phyloP scores from a whole-genome alignment of 768 basidiomycete species.

The Pleurotus sapidus region DNA sequence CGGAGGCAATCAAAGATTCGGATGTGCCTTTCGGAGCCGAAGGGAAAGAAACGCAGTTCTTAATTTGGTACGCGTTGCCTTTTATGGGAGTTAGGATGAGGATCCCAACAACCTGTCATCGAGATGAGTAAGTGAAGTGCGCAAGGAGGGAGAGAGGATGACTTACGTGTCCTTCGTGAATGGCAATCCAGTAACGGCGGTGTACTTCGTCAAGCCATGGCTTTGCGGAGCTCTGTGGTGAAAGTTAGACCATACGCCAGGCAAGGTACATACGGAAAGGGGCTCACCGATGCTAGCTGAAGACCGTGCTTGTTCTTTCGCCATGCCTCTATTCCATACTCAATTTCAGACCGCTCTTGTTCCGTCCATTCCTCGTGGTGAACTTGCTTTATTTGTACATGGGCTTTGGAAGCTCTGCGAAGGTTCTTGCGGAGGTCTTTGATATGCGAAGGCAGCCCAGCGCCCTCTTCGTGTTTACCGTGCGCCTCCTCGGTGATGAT shows the following conservation, averaged over 20 bases:
- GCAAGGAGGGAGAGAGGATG: background rate
- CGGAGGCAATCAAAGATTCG: conserved; percentile 46
- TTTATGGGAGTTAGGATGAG: conserved; percentile 51
- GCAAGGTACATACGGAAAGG: background rate
- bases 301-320: conserved; percentile 48
- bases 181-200: conserved; percentile 55
- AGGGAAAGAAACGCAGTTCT: conserved; percentile 55
- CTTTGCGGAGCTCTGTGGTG: conserved; percentile 38
- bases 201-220: conserved; percentile 58
- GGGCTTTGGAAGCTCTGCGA: conserved; percentile 51
- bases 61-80: conserved; percentile 48
- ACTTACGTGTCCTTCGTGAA: conserved; percentile 27
- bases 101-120: conserved; percentile 37
- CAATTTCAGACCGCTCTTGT: conserved; percentile 42
- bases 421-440: conserved; percentile 65
- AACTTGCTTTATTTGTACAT: conserved; percentile 48
- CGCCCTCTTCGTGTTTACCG: conserved; percentile 27
- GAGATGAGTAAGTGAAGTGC: background rate
- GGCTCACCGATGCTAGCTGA: conserved; percentile 49
- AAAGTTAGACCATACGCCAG: too few relatives aligned
- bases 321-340: conserved; percentile 57
- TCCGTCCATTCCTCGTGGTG: conserved; percentile 35
- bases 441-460: conserved; percentile 29
- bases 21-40: conserved; percentile 52
- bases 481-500: conserved; percentile 33